Percentiles rank a stretch among this genome's conserved stretches.
Conservation (phyloP, 208 protist species). For the Acanthamoeba castellanii region DNA sequence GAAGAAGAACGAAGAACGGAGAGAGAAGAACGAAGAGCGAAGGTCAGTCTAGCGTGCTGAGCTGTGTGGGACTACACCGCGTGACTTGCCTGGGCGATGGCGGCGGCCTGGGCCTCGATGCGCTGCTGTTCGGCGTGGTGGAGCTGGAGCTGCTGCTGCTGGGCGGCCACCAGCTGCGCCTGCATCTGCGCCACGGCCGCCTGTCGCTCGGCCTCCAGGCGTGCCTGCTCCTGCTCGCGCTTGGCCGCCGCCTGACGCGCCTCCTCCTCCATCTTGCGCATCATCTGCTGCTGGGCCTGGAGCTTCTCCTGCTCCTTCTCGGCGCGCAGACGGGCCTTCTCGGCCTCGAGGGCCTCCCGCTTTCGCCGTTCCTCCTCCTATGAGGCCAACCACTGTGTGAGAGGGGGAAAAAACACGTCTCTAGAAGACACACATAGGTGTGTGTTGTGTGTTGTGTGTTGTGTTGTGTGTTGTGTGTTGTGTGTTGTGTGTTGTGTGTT, state of each 20-base stretch:
- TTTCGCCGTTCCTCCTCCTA: slow-evolving; percentile 11
- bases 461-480: too few relatives aligned
- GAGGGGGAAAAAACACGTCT: too few relatives aligned
- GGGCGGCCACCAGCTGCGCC: slow-evolving; percentile 30
- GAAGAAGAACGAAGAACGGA: neutral
- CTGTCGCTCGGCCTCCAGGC: neutral
- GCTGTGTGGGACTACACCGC: too few relatives aligned
- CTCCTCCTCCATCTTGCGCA: slow-evolving; percentile 41
- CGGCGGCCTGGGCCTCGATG: neutral
- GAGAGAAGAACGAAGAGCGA: neutral
- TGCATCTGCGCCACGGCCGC: slow-evolving; percentile 12
- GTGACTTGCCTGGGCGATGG: neutral
- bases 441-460: too few relatives aligned
- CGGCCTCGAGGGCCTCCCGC: slow-evolving; percentile 27
- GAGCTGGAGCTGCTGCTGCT: slow-evolving; percentile 27
- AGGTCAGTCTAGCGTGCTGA: too few relatives aligned
- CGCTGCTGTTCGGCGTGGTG: slow-evolving; percentile 40
- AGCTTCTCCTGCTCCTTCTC: slow-evolving; percentile 11
- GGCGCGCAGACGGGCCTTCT: slow-evolving; percentile 16
- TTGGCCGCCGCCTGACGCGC: neutral
- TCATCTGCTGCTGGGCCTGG: slow-evolving; percentile 19
- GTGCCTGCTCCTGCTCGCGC: slow-evolving; percentile 8
- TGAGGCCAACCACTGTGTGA: too few relatives aligned
- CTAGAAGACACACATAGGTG: too few relatives aligned
- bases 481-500: too few relatives aligned